phyloP scores from a whole-genome alignment of 345 rosid genomes.

The Eucalyptus tenuipes region DNA sequence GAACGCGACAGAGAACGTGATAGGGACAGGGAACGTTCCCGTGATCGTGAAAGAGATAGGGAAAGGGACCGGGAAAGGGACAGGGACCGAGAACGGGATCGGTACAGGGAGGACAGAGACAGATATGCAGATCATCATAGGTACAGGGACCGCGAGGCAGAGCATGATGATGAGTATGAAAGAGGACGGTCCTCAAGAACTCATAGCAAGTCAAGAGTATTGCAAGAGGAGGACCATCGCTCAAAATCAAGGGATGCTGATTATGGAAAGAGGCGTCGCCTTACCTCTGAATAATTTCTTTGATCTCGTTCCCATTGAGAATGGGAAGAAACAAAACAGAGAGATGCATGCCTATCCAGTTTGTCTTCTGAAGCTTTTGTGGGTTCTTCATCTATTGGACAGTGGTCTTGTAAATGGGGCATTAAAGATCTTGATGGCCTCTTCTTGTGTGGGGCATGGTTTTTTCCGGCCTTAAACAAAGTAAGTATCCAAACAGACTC shows the following conservation, averaged over 20 bases:
- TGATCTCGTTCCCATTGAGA: background rate
- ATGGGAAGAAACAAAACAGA: background rate
- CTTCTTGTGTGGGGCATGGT: background rate
- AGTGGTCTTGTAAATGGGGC: constrained; percentile 2
- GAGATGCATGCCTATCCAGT: background rate
- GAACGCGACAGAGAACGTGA: constrained; percentile 56
- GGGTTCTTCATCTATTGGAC: background rate
- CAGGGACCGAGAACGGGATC: constrained; percentile 47
- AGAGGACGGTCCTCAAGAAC: constrained; percentile 54
- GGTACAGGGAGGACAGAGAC: constrained; percentile 52
- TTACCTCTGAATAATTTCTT: constrained; percentile 31
- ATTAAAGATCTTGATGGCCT: constrained; percentile 5
- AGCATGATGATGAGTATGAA: constrained; percentile 61
- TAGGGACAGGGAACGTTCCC: constrained; percentile 49
- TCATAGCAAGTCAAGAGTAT: constrained; percentile 44
- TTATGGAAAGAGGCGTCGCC: constrained; percentile 75
- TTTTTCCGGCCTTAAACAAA: background rate
- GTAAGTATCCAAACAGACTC: constrained; percentile 2
- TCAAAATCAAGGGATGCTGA: constrained; percentile 68
- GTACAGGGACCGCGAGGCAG: constrained; percentile 43
- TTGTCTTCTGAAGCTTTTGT: background rate
- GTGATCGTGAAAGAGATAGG: constrained; percentile 29
- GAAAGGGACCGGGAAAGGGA: constrained; percentile 38
- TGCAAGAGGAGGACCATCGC: constrained; percentile 57
- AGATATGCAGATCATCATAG: constrained; percentile 46